Evolutionary conservation across 2,329 filamentous ascomycete genomes (phyloP), one percentile per base, ranked within the genome.

Genomic region (Xylaria sp.): DNA sequence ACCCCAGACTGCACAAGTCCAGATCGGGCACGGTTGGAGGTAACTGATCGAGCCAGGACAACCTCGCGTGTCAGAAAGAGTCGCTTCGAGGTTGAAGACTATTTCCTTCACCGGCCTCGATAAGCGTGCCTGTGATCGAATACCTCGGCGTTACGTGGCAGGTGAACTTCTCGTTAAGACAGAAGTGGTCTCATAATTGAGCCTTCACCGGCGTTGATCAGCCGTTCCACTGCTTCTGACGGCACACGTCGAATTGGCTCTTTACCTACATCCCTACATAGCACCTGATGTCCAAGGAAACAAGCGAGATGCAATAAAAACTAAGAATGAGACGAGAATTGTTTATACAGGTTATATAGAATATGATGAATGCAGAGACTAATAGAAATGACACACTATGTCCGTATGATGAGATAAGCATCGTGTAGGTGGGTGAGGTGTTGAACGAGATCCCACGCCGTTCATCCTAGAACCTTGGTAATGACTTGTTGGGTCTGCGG

Each of bases 61-160:
- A 58, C 23, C 39, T 44, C 15, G 39, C 56, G 23, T 46, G 23
- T 32, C 18, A 46, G 18, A 28, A 25, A 32, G 15, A 28, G 39
- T 15, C 18, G 2, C 39, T 2, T 46, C 15, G 23, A 46, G 13
- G 23, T 12, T 1, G 8, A 25, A 23, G 8, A 6, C 6, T 44
- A 44, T 41, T 57, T n/a, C 39, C 32, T 66, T 66, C 63, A 66
- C 63, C 63, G 63, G 57, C 56, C 23, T 46, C 39, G 41, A 58
- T 20, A n/a, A 9, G 37, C 23, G 6, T 28, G 39, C 32, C 23
- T 13, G 25, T 8, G 13, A n/a, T n/a, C 25, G 7, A 44, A 56
- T 13, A 32, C 32, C 18, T 15, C 1, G 52, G 12, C 39, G 37
- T 15, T 28, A 44, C 23, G 37, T 41, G 39, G 25, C 4, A 46